These are phyloP conservation scores for Drosera capensis DNA, from an alignment of 148 eudicot species.

Conservation along the genomic window DNA sequence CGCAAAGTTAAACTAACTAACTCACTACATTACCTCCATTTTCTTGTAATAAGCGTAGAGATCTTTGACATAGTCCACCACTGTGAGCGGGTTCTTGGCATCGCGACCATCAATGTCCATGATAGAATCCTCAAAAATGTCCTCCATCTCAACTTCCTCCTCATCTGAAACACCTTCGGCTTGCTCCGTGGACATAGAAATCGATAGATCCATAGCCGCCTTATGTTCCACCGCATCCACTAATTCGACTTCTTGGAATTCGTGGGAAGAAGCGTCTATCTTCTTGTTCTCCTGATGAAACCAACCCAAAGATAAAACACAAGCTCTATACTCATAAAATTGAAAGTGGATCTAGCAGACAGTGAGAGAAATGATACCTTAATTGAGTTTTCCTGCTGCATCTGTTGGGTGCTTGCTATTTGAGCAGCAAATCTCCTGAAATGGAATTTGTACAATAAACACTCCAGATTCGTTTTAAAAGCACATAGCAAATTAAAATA, in stretches of 20 bases:
- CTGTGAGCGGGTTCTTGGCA: constrained; percentile 51
- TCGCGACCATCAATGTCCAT: constrained; percentile 59
- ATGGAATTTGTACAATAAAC: constrained; percentile 1
- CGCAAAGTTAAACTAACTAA: too few relatives aligned
- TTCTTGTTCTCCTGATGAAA: constrained; percentile 17
- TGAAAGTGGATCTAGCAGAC: neutral
- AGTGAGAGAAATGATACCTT: constrained; percentile 5
- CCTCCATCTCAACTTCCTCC: constrained; percentile 82
- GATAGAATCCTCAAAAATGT: constrained; percentile 47
- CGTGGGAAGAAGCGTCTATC: constrained; percentile 12
- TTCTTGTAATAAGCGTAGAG: constrained; percentile 48
- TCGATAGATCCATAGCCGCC: constrained; percentile 20
- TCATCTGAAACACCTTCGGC: constrained; percentile 11
- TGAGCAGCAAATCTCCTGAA: constrained; percentile 29
- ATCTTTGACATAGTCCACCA: constrained; percentile 54
- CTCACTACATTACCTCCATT: constrained; percentile 40
- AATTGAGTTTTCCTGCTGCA: constrained; percentile 9
- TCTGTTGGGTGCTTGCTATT: constrained; percentile 15
- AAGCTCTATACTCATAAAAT: neutral
- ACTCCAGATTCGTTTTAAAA: neutral
- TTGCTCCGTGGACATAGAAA: constrained; percentile 37
- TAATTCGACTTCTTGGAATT: constrained; percentile 19
- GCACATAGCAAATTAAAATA: neutral
- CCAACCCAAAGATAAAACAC: neutral
- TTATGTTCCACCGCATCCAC: constrained; percentile 19